Conservation (phyloP, 2,329 filamentous ascomycete genomes). For the Microdochium nivale region DNA sequence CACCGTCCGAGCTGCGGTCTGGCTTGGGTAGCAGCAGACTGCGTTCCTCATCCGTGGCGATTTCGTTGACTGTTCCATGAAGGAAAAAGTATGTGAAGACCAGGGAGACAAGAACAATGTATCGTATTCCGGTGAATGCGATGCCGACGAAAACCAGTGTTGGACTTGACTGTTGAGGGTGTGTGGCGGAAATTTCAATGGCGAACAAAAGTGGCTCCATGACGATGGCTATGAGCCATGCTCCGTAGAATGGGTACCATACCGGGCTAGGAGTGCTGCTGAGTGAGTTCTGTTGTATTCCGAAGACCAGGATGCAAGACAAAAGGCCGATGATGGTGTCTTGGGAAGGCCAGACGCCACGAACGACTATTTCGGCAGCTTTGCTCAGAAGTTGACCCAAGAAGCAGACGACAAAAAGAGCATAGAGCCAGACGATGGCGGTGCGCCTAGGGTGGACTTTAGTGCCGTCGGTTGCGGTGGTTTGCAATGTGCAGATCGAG, state of each 20-base stretch:
- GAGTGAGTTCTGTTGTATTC: slow-evolving; percentile 48
- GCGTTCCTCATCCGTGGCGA: slow-evolving; percentile 39
- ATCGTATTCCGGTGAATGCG: slow-evolving; percentile 21
- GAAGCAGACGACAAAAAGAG: slow-evolving; percentile 35
- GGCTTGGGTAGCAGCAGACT: slow-evolving; percentile 46
- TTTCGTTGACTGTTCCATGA: slow-evolving; percentile 9
- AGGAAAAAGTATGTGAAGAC: slow-evolving; percentile 17
- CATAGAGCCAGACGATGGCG: slow-evolving; percentile 33
- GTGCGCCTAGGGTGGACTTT: slow-evolving; percentile 29
- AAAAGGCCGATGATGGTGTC: slow-evolving; percentile 48
- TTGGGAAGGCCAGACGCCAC: slow-evolving; percentile 29
- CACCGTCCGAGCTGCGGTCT: slow-evolving; percentile 17
- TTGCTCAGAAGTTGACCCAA: slow-evolving; percentile 35
- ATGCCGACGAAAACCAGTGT: neutral
- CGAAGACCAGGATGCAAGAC: slow-evolving; percentile 56
- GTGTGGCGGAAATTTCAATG: slow-evolving; percentile 21
- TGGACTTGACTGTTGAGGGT: slow-evolving; percentile 5
- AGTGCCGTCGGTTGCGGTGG: slow-evolving; percentile 23
- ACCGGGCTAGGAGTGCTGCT: slow-evolving; percentile 39
- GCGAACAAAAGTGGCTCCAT: slow-evolving; percentile 43
- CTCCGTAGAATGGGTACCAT: slow-evolving; percentile 57
- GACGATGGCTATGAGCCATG: slow-evolving; percentile 48
- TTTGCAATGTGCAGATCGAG: slow-evolving; percentile 45
- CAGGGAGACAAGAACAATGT: slow-evolving; percentile 17
- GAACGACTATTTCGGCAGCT: slow-evolving; percentile 23